Conservation (phyloP, 495 filamentous ascomycete species). For the Ascobolus immersus region DNA sequence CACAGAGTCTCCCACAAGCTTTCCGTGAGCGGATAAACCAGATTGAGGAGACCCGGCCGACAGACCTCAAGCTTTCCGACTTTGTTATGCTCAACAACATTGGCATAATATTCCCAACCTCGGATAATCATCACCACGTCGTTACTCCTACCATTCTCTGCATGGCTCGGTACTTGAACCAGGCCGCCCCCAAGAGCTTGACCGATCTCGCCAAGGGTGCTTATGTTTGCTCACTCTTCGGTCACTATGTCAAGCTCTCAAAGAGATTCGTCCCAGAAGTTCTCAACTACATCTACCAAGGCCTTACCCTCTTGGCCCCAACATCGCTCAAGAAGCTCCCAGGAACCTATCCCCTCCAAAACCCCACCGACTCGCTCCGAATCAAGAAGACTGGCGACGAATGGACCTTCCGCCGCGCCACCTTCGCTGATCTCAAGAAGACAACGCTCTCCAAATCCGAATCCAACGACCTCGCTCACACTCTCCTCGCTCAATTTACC, state of each 20-base stretch:
- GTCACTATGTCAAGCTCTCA: constrained; percentile 57
- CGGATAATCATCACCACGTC: constrained; percentile 86
- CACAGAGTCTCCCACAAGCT: constrained; percentile 44
- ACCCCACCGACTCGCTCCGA: constrained; percentile 28
- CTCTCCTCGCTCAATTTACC: constrained; percentile 24
- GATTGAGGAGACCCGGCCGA: constrained; percentile 32
- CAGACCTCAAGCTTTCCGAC: constrained; percentile 41
- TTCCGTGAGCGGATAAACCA: constrained; percentile 48
- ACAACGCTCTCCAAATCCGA: too few relatives aligned
- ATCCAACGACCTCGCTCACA: too few relatives aligned
- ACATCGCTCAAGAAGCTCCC: constrained; percentile 20
- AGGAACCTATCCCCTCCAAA: constrained; percentile 37
- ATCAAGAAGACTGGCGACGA: constrained; percentile 18
- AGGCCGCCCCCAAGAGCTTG: constrained; percentile 37
- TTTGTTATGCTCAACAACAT: constrained; percentile 60
- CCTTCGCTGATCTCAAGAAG: constrained; percentile 27
- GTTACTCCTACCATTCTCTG: constrained; percentile 65
- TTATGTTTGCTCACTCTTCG: constrained; percentile 48
- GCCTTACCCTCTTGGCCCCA: constrained; percentile 42
- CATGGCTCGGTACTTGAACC: constrained; percentile 58
- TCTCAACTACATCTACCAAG: constrained; percentile 53
- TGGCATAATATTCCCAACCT: constrained; percentile 68
- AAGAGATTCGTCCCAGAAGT: constrained; percentile 75
- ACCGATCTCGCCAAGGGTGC: constrained; percentile 43
- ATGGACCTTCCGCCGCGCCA: constrained; percentile 19